Evolutionary conservation across 345 rosid species (phyloP), one percentile per base, ranked within the genome.

Genomic region (Lepidium aucheri): DNA sequence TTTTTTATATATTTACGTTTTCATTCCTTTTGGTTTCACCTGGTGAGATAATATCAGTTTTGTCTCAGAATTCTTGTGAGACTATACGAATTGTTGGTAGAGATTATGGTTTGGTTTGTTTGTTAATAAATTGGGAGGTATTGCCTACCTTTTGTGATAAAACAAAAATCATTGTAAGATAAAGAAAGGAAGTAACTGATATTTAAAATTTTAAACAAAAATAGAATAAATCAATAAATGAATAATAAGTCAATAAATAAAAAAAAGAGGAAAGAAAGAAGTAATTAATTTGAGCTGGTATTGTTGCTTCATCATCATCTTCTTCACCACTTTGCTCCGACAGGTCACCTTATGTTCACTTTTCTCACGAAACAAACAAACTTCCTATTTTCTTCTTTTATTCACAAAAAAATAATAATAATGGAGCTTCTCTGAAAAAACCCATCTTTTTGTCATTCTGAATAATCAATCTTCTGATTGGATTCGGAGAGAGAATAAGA

Each of bases 291-390:
- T 38, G 70, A 63, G 75, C 38, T 53, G 74, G 74, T 51, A n/a
- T n/a, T n/a, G n/a, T n/a, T n/a, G 49, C 26, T 59, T 12, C 15
- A 49, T 58, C 65, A 50, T 71, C 69, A 73, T 53, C 49, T 1
- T 65, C 66, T 42, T 50, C 67, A 9, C 28, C 53, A 65, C 70
- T 72, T 56, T 20, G 54, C 47, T 50, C 60, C 53, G 69, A 74
- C 74, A 68, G 65, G 60, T 74, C 66, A 74, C 53, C 69, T 34
- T 38, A 38, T 28, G 42, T 67, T 74, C 58, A 55, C 53, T 61
- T 68, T 61, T 30, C 70, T 68, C 74, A 54, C 70, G 63, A 74
- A 60, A 68, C 74, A 69, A 75, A 75, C 78, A 75, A 75, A 75
- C 41, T 67, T 75, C 40, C 61, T 75, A 75, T 75, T 75, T 43